These are phyloP conservation scores for Metschnikowia kofuensis DNA, from an alignment of 805 yeast species.

Conservation along the genomic window DNA sequence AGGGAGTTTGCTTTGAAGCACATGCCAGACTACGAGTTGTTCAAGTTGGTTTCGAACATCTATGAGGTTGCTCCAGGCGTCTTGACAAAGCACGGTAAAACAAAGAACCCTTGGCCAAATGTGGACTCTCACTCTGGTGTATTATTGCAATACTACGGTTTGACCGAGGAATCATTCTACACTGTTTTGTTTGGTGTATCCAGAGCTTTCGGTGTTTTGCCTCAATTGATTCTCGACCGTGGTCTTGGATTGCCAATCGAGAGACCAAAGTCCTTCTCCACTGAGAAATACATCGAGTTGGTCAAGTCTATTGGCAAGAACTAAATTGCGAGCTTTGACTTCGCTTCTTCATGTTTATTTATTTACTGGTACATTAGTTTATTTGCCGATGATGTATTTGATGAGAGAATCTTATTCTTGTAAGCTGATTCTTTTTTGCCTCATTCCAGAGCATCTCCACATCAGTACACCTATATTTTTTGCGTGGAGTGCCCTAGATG, in stretches of 20 bases:
- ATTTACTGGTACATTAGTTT: conserved; percentile 13
- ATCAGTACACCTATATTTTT: too few species aligned
- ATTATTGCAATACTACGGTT: conserved; percentile 74
- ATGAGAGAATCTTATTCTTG: conserved; percentile 3
- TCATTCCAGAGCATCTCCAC: too few species aligned
- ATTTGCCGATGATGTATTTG: conserved; percentile 10
- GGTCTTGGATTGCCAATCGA: conserved; percentile 76
- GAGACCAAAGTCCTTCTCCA: conserved; percentile 61
- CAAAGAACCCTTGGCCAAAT: conserved; percentile 83
- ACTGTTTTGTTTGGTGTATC: conserved; percentile 83
- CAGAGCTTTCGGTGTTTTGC: conserved; percentile 74
- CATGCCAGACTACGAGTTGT: conserved; percentile 61
- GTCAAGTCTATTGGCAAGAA: conserved; percentile 22
- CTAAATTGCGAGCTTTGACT: conserved; percentile 6
- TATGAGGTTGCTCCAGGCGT: conserved; percentile 74
- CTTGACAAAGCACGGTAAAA: conserved; percentile 74
- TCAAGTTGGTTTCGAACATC: conserved; percentile 62
- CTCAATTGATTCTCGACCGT: conserved; percentile 79
- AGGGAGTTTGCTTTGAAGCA: conserved; percentile 62
- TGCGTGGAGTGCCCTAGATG: too few species aligned
- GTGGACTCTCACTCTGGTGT: conserved; percentile 82
- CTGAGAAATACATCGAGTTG: conserved; percentile 26
- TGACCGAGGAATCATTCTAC: conserved; percentile 69
- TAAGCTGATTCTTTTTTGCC: too few species aligned
- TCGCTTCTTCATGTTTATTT: conserved; percentile 12